Evolutionary conservation across 163 green algal genomes (phyloP), one percentile per base, ranked within the genome.

Genomic region (Coccomyxa subellipsoidea): DNA sequence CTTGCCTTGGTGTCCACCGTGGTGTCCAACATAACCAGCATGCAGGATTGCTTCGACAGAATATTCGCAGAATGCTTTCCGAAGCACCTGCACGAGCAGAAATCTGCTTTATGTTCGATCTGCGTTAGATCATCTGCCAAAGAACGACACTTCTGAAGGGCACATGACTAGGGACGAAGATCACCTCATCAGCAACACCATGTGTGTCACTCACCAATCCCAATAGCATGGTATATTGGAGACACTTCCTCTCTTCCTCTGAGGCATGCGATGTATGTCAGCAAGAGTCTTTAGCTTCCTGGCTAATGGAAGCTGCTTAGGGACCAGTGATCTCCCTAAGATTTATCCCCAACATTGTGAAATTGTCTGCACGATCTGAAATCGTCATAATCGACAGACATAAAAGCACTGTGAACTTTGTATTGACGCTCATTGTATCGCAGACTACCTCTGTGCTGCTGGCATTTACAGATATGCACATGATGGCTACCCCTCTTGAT

Each of bases 21-120:
- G 82, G 37, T 90, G 80, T 4, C 87, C 87, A 36, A 90, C 84
- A 73, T 90, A 82, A 4, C 87, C 87, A 69, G 87, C 84, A 79
- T 90, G 87, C 21, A 90, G 54, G 8, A 90, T 79, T 6, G 53
- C 10, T 25, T 76, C 38, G 21, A 85, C 82, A 35, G 3, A 12
- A 59, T 59, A 1, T 59, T 59, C 4, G 23, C 0, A 59, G 5
- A 59, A 59, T 59, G 23, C 0, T 18, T 18, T 59, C 21, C 47
- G 23, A 18, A 59, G 47, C 47, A 27, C 47, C 47, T 59, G 47
- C 23, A 59, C 23, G 23, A 54, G n/a, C n/a, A n/a, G n/a, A n/a
- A n/a, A n/a, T n/a, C n/a, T n/a, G n/a, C n/a, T n/a, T n/a, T n/a
- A n/a, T n/a, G n/a, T n/a, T n/a, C n/a, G n/a, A n/a, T n/a, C n/a